Evolutionary conservation across 1,139 yeast species (phyloP).

Genomic region (Debaryomycetaceae sp.): DNA sequence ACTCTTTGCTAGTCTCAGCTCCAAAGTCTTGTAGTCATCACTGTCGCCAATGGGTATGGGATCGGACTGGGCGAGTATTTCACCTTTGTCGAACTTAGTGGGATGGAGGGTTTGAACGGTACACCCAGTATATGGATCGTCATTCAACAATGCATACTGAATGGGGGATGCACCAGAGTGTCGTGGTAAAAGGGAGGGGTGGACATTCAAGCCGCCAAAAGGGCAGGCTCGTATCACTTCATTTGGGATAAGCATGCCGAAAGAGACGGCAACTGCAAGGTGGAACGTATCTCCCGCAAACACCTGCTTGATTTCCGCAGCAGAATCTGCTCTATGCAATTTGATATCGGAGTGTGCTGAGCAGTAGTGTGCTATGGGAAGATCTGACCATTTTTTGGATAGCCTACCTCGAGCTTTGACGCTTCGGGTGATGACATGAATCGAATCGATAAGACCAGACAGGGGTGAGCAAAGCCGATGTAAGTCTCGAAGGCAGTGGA

Average conservation of each 20-base stretch:
- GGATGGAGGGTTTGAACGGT: slow-evolving; percentile 89
- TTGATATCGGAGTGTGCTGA: slow-evolving; percentile 13
- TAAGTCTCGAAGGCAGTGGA: slow-evolving; percentile 42
- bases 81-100: slow-evolving; percentile 72
- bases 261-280: slow-evolving; percentile 80
- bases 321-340: slow-evolving; percentile 47
- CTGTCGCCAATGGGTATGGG: slow-evolving; percentile 22
- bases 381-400: slow-evolving; percentile 32
- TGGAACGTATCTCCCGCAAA: slow-evolving; percentile 26
- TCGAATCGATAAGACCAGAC: slow-evolving; percentile 22
- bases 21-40: slow-evolving; percentile 36
- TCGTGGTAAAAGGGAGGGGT: slow-evolving; percentile 79
- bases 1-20: slow-evolving; percentile 36
- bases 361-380: slow-evolving; percentile 38
- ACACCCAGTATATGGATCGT: slow-evolving; percentile 63
- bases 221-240: slow-evolving; percentile 35
- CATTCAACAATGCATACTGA: slow-evolving; percentile 64
- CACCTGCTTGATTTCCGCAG: slow-evolving; percentile 36
- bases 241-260: slow-evolving; percentile 69
- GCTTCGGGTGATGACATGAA: slow-evolving; percentile 57
- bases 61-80: slow-evolving; percentile 49
- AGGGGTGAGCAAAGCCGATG: slow-evolving; percentile 17
- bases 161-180: slow-evolving; percentile 89
- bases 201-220: slow-evolving; percentile 78
- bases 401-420: slow-evolving; percentile 70